These are phyloP conservation scores for Pseudogymnoascus sp. DNA, from an alignment of 2,329 filamentous ascomycete species.

Conservation along the genomic window DNA sequence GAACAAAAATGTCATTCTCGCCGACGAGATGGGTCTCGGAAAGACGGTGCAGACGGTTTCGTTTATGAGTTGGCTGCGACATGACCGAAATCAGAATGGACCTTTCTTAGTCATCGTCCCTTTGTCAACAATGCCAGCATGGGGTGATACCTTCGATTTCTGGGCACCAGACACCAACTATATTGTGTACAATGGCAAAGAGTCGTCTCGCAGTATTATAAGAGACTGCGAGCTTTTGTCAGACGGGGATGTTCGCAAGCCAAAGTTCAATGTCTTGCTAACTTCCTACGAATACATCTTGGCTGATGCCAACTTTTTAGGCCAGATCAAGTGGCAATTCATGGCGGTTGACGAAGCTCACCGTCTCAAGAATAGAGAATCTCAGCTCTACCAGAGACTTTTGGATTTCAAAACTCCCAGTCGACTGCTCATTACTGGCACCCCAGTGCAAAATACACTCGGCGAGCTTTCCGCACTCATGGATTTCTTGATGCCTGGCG, in stretches of 20 bases:
- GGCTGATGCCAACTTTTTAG: constrained; percentile 74
- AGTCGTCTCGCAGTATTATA: constrained; percentile 78
- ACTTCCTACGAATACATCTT: constrained; percentile 97
- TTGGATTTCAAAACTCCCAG: constrained; percentile 81
- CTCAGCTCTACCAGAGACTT: constrained; percentile 81
- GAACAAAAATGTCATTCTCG: constrained; percentile 90
- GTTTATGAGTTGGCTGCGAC: constrained; percentile 93
- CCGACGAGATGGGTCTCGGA: constrained; percentile 96
- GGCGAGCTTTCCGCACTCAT: constrained; percentile 86
- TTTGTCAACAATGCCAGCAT: constrained; percentile 92
- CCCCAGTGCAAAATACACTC: constrained; percentile 93
- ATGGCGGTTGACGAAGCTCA: constrained; percentile 95
- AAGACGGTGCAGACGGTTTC: constrained; percentile 97
- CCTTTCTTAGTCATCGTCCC: constrained; percentile 97
- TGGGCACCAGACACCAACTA: constrained; percentile 97
- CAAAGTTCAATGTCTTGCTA: constrained; percentile 94
- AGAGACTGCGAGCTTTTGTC: constrained; percentile 82
- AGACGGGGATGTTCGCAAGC: constrained; percentile 77
- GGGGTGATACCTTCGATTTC: constrained; percentile 94
- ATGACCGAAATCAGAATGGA: constrained; percentile 81
- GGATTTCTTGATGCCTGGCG: constrained; percentile 95
- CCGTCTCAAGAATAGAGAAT: constrained; percentile 91
- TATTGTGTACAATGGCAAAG: constrained; percentile 89
- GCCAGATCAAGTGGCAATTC: constrained; percentile 93
- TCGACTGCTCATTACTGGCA: constrained; percentile 89